Conservation (phyloP, 768 basidiomycete genomes). For the Suillus ampliporus region DNA sequence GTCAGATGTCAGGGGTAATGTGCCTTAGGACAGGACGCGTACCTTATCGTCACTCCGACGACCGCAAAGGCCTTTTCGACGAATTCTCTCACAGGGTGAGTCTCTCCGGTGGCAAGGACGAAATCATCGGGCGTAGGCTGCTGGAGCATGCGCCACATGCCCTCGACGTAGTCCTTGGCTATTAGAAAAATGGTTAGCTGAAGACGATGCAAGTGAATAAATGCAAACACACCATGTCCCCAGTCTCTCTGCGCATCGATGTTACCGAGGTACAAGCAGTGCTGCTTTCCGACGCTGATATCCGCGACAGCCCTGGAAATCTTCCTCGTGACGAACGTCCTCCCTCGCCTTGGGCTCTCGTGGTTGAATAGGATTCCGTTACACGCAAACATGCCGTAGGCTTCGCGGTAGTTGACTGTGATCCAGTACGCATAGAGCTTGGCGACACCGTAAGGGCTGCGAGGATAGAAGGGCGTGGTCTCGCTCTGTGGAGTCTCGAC, state of each 20-base stretch:
- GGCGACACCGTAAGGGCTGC: constrained; percentile 94
- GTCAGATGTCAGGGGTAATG: constrained; percentile 2
- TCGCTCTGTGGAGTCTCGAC: constrained; percentile 95
- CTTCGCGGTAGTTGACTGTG: constrained; percentile 90
- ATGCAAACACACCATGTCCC: constrained; percentile 79
- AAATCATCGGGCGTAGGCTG: constrained; percentile 85
- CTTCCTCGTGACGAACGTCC: constrained; percentile 97
- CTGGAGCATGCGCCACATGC: constrained; percentile 98
- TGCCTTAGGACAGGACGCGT: constrained; percentile 25
- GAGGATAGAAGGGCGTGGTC: constrained; percentile 98
- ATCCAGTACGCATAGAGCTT: constrained; percentile 95
- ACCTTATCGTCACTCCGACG: constrained; percentile 73
- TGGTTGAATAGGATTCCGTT: constrained; percentile 99
- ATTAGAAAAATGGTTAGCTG: neutral
- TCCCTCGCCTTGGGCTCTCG: constrained; percentile 92
- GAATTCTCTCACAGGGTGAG: constrained; percentile 91
- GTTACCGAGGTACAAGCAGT: constrained; percentile 93
- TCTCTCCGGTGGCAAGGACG: constrained; percentile 95
- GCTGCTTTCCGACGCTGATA: constrained; percentile 87
- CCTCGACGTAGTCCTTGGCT: constrained; percentile 93
- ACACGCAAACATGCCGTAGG: constrained; percentile 95
- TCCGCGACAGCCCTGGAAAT: constrained; percentile 93
- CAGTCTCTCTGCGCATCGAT: constrained; percentile 95
- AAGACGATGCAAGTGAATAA: neutral
- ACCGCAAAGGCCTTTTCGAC: constrained; percentile 85